phyloP scores from a whole-genome alignment of 108 stramenopile genomes.

The Skeletonema grethae region DNA sequence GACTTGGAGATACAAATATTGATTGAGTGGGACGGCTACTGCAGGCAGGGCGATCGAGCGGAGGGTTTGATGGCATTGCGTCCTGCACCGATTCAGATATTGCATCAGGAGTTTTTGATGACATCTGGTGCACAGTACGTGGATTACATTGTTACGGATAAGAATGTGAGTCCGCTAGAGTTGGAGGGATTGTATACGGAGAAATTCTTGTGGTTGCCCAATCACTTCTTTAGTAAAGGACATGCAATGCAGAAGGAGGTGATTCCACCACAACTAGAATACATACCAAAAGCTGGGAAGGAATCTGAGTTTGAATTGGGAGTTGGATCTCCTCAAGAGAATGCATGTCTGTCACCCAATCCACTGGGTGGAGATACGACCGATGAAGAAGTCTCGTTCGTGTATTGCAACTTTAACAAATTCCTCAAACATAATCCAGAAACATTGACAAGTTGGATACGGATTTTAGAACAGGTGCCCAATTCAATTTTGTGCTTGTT shows the following conservation, averaged over 20 bases:
- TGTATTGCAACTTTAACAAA: constrained; percentile 88
- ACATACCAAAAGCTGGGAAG: constrained; percentile 39
- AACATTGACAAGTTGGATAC: constrained; percentile 80
- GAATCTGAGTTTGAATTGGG: constrained; percentile 54
- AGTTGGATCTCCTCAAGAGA: constrained; percentile 74
- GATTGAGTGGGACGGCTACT: constrained; percentile 89
- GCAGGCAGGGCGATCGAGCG: constrained; percentile 81
- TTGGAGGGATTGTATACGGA: constrained; percentile 73
- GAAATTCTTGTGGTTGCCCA: constrained; percentile 81
- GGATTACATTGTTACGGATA: constrained; percentile 83
- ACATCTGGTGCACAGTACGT: constrained; percentile 83
- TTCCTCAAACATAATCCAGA: constrained; percentile 87
- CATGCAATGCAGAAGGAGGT: constrained; percentile 77
- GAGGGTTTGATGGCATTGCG: constrained; percentile 80
- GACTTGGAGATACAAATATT: constrained; percentile 74
- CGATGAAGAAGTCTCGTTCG: constrained; percentile 60
- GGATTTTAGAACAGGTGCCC: constrained; percentile 75
- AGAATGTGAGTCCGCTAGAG: constrained; percentile 53
- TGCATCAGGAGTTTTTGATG: constrained; percentile 86
- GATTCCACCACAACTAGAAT: constrained; percentile 42
- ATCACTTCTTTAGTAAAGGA: constrained; percentile 87
- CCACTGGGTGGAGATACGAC: constrained; percentile 33
- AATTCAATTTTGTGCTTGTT: constrained; percentile 80
- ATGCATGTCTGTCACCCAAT: constrained; percentile 61
- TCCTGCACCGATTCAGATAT: constrained; percentile 81